phyloP scores from a whole-genome alignment of 768 basidiomycete species.

The Neoboletus magnificus region DNA sequence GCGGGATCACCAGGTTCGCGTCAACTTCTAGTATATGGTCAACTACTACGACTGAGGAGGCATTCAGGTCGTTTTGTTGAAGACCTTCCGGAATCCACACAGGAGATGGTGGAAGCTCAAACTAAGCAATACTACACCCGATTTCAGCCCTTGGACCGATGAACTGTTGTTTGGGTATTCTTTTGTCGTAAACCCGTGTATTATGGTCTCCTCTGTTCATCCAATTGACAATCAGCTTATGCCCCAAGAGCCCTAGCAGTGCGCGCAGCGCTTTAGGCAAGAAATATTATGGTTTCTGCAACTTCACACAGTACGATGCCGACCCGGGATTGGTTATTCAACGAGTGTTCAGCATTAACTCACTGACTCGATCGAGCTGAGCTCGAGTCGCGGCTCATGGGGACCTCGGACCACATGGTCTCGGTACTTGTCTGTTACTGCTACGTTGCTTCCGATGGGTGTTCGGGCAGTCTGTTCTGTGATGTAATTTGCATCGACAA shows the following conservation, averaged over 20 bases:
- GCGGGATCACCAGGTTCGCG: constrained; percentile 81
- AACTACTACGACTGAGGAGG: constrained; percentile 2
- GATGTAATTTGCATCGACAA: background rate
- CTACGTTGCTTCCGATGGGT: background rate
- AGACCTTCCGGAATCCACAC: constrained; percentile 90
- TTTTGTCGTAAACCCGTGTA: constrained; percentile 5
- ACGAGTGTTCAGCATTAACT: background rate
- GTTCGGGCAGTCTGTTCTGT: background rate
- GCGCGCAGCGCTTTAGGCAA: background rate
- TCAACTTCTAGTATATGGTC: background rate
- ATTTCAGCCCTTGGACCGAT: constrained; percentile 62
- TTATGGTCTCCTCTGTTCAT: background rate
- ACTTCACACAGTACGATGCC: background rate
- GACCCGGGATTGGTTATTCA: background rate
- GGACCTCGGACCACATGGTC: background rate
- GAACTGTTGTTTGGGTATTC: constrained; percentile 1
- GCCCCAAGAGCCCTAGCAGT: background rate
- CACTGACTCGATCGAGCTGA: background rate
- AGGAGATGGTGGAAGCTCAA: constrained; percentile 82
- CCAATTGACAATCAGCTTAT: background rate
- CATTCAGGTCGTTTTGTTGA: constrained; percentile 71
- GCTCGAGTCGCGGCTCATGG: background rate
- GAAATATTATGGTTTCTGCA: background rate
- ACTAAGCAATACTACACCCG: constrained; percentile 85
- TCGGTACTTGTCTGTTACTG: background rate